Evolutionary conservation across 805 yeast genomes (phyloP).

Genomic region (Myxozyma neotropica): DNA sequence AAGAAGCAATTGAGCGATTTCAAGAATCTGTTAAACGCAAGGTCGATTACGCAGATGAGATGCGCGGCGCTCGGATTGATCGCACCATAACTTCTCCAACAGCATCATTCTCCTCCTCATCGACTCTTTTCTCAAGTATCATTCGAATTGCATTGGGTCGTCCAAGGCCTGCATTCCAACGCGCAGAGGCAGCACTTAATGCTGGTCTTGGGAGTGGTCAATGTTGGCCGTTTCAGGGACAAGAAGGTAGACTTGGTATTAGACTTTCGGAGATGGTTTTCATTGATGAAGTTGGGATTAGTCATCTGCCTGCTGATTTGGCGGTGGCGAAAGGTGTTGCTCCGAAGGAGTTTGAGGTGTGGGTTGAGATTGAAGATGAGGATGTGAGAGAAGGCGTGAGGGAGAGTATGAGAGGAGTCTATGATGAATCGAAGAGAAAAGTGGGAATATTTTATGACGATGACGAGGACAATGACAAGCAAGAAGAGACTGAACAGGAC

Average conservation of each 20-base stretch:
- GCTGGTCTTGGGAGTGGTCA: slow-evolving; percentile 18
- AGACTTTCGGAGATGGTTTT: slow-evolving; percentile 34
- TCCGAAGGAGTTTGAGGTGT: slow-evolving; percentile 39
- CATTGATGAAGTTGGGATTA: slow-evolving; percentile 36
- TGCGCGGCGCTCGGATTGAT: slow-evolving; percentile 38
- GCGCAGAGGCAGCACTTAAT: too few relatives aligned
- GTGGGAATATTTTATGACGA: too few relatives aligned
- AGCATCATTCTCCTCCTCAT: too few relatives aligned
- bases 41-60: slow-evolving; percentile 27
- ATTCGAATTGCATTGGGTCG: too few relatives aligned
- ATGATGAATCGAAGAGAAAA: background rate
- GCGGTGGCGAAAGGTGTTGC: slow-evolving; percentile 35
- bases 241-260: slow-evolving; percentile 38
- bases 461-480: too few relatives aligned
- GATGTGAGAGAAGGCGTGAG: slow-evolving; percentile 4
- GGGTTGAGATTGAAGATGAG: slow-evolving; percentile 35
- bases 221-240: slow-evolving; percentile 44
- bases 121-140: too few relatives aligned
- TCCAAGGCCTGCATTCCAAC: too few relatives aligned
- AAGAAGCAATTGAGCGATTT: slow-evolving; percentile 25
- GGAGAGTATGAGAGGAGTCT: background rate
- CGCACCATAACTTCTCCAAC: slow-evolving; percentile 34
- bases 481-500: background rate
- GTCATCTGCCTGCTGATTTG: slow-evolving; percentile 37
- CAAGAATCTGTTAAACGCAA: slow-evolving; percentile 10